phyloP scores from a whole-genome alignment of 2,329 filamentous ascomycete genomes.

The Calonectria montana region DNA sequence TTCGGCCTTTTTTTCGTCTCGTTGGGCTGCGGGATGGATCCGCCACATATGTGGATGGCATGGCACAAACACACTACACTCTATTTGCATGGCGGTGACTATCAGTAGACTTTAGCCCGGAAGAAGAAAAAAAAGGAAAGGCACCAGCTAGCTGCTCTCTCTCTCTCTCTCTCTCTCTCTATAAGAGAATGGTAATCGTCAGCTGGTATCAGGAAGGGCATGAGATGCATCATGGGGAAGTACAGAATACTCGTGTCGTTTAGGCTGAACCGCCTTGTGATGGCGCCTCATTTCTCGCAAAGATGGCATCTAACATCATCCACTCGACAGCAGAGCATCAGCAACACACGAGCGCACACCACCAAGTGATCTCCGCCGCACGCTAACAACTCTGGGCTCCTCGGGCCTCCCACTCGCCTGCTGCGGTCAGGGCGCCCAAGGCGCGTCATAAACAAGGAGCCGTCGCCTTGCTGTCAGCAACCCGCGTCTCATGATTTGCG shows the following conservation, averaged over 20 bases:
- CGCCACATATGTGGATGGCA: conserved; percentile 3
- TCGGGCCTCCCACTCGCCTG: background rate
- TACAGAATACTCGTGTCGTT: background rate
- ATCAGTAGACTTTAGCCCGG: background rate
- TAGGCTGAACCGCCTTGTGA: conserved; percentile 7
- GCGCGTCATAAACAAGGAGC: conserved; percentile 11
- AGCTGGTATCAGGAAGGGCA: background rate
- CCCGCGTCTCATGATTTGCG: conserved; percentile 15
- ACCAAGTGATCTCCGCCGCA: background rate
- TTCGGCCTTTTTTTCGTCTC: conserved; percentile 2
- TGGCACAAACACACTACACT: background rate
- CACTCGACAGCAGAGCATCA: background rate
- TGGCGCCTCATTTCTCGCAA: conserved; percentile 7
- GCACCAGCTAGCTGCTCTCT: background rate
- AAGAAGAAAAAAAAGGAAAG: background rate
- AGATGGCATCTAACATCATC: background rate
- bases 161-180: background rate
- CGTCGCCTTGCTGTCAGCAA: conserved; percentile 7
- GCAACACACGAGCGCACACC: conserved; percentile 2
- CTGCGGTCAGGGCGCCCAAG: conserved; percentile 3
- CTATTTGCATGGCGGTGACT: background rate
- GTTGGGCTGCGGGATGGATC: conserved; percentile 5
- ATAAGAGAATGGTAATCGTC: background rate
- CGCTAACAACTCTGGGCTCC: background rate
- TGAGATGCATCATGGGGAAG: conserved; percentile 13